Conservation (phyloP, 345 rosid genomes). For the Cardiospermum halicacabum region DNA sequence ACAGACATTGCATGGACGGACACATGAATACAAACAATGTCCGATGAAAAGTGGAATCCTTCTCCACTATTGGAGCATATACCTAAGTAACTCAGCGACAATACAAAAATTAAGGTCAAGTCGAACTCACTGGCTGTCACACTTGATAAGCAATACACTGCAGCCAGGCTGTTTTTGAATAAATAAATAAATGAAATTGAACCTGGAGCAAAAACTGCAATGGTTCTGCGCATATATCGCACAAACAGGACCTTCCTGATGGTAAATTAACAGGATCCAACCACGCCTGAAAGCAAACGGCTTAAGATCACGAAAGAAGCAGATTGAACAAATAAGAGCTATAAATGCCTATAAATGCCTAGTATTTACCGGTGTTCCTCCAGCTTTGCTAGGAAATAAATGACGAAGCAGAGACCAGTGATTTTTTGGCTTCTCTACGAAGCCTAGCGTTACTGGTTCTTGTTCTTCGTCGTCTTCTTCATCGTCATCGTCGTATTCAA, state of each 20-base stretch:
- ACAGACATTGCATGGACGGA: slow-evolving; percentile 77
- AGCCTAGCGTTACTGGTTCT: slow-evolving; percentile 63
- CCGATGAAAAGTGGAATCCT: slow-evolving; percentile 77
- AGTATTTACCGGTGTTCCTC: slow-evolving; percentile 68
- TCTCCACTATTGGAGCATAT: slow-evolving; percentile 65
- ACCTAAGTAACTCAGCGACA: slow-evolving; percentile 38
- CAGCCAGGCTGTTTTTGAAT: too few species aligned
- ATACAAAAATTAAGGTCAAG: not conserved
- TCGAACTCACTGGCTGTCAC: not conserved
- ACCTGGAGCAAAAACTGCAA: slow-evolving; percentile 88
- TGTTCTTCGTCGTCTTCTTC: slow-evolving; percentile 55
- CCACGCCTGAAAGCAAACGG: slow-evolving; percentile 58
- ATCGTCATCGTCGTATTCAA: slow-evolving; percentile 32
- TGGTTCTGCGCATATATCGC: slow-evolving; percentile 83
- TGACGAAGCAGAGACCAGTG: slow-evolving; percentile 68
- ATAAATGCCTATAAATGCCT: not conserved
- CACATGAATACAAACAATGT: slow-evolving; percentile 78
- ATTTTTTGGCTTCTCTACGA: slow-evolving; percentile 56
- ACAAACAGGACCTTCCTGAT: slow-evolving; percentile 48
- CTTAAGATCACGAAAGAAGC: slow-evolving; percentile 6
- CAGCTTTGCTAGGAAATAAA: slow-evolving; percentile 82
- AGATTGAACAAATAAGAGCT: not conserved
- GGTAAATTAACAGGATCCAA: slow-evolving; percentile 83
- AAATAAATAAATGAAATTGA: not conserved
- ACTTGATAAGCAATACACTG: not conserved